A percentile compares a stretch with the other conserved stretches of the same genome.
These are phyloP conservation scores for Yamadazyma akitaensis DNA, from an alignment of 805 yeast species.

Conservation along the genomic window DNA sequence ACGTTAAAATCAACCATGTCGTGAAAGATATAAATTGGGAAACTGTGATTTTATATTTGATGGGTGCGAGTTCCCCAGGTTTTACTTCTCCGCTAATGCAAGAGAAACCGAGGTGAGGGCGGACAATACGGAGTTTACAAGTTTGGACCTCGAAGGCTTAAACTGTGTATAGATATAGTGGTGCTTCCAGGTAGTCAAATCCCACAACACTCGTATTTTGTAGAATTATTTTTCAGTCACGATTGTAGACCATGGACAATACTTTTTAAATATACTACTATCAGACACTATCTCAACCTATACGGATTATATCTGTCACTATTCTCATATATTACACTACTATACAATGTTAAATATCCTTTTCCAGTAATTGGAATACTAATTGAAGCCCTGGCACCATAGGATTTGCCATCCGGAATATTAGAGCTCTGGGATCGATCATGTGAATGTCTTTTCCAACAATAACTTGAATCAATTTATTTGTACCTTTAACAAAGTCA, in stretches of 20 bases:
- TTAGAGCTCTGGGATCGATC: slow-evolving; percentile 20
- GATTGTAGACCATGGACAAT: too few relatives aligned
- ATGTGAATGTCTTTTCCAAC: slow-evolving; percentile 61
- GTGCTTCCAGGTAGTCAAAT: too few relatives aligned
- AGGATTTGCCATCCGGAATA: slow-evolving; percentile 62
- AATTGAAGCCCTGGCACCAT: slow-evolving; percentile 58
- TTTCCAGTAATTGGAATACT: slow-evolving; percentile 31
- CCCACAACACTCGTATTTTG: too few relatives aligned
- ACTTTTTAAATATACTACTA: too few relatives aligned
- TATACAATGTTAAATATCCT: background rate
- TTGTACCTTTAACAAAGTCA: slow-evolving; percentile 40
- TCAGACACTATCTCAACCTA: background rate
- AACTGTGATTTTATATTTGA: background rate
- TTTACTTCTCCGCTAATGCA: slow-evolving; percentile 1
- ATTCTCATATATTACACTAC: background rate
- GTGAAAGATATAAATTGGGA: background rate
- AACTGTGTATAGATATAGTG: too few relatives aligned
- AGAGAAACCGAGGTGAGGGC: background rate
- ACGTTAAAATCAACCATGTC: slow-evolving; percentile 45
- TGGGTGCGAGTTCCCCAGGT: slow-evolving; percentile 1
- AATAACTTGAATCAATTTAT: slow-evolving; percentile 61
- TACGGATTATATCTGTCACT: background rate
- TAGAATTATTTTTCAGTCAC: too few relatives aligned
- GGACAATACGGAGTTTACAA: too few relatives aligned
- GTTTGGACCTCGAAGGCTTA: too few relatives aligned